These are phyloP conservation scores for Lavandula angustifolia DNA, from an alignment of 257 asterid genomes.

Conservation along the genomic window DNA sequence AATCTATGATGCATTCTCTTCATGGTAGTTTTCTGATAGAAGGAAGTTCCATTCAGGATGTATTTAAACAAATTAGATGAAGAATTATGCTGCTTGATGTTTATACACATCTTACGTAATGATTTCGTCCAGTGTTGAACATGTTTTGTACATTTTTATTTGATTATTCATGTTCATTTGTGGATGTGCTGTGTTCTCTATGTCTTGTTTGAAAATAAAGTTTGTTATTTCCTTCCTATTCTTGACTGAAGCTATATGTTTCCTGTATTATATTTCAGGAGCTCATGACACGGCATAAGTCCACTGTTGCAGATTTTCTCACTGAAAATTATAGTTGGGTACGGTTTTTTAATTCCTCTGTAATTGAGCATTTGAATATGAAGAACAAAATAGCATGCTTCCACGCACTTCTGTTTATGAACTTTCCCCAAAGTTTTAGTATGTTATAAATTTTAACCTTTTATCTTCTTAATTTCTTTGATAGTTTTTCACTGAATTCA, in stretches of 20 bases:
- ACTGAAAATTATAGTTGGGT: constrained; percentile 72
- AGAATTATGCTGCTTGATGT: neutral
- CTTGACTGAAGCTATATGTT: constrained; percentile 20
- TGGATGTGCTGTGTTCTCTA: neutral
- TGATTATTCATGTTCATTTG: constrained; percentile 1
- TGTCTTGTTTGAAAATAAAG: neutral
- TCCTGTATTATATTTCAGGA: constrained; percentile 54
- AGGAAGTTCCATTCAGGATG: neutral
- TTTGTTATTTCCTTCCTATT: neutral
- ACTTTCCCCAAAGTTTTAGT: neutral
- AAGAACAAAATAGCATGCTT: neutral
- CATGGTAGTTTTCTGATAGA: neutral
- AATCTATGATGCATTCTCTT: constrained; percentile 5
- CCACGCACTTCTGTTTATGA: neutral
- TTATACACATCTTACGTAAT: neutral
- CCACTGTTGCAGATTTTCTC: constrained; percentile 81
- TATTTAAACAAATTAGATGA: neutral
- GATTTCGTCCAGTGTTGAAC: neutral
- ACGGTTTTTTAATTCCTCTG: constrained; percentile 32
- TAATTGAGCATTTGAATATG: constrained; percentile 6
- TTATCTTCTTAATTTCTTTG: constrained; percentile 16
- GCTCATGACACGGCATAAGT: constrained; percentile 90
- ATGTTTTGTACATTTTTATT: too few relatives aligned
- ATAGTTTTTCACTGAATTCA: constrained; percentile 83
- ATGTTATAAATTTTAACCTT: neutral